Evolutionary conservation across 768 basidiomycete species (phyloP).

Genomic region (Tulasnella sp.): DNA sequence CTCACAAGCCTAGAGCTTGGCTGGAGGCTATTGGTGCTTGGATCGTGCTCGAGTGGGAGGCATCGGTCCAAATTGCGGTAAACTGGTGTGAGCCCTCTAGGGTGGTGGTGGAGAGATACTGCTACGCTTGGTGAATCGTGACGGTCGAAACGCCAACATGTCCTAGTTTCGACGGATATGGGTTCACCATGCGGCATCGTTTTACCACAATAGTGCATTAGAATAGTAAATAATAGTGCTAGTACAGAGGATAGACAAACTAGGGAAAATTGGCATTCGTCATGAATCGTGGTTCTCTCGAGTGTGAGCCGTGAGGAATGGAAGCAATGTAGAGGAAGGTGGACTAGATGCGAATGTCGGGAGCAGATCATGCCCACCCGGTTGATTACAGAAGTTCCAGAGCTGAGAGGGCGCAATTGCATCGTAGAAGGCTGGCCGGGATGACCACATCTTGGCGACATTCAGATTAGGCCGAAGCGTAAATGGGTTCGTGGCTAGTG

Average conservation of each 20-base stretch:
- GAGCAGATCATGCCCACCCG: background rate
- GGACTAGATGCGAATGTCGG: background rate
- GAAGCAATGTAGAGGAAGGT: background rate
- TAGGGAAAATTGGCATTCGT: background rate
- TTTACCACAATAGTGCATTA: background rate
- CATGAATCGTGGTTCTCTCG: background rate
- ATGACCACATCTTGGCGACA: background rate
- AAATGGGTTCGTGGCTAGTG: background rate
- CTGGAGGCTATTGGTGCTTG: background rate
- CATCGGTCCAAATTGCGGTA: background rate
- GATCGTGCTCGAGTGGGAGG: background rate
- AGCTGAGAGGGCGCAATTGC: background rate
- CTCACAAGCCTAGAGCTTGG: background rate
- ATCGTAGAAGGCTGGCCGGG: background rate
- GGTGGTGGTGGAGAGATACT: background rate
- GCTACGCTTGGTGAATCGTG: background rate
- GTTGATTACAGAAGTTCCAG: background rate
- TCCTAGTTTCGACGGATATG: background rate
- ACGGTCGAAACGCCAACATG: background rate
- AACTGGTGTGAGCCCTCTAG: background rate
- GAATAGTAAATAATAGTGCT: background rate
- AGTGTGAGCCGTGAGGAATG: background rate
- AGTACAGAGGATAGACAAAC: background rate
- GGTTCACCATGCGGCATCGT: background rate
- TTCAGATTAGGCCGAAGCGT: background rate